phyloP scores from a whole-genome alignment of 2,329 filamentous ascomycete species.

The Colletotrichum tanaceti region DNA sequence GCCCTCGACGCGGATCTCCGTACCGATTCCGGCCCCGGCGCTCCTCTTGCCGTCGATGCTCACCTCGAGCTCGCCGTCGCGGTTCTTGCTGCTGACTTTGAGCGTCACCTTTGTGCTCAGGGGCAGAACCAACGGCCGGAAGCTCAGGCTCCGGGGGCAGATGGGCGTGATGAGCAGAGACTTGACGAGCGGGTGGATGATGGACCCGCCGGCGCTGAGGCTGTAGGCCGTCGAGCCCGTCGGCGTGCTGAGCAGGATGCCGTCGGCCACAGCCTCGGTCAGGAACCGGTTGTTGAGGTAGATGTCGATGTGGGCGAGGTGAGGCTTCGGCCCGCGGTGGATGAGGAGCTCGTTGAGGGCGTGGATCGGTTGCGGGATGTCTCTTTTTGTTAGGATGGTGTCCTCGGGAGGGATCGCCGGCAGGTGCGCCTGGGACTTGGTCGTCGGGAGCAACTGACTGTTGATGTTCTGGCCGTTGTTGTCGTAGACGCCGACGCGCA shows the following conservation, averaged over 20 bases:
- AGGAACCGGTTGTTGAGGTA: slow-evolving; percentile 89
- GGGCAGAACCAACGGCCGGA: slow-evolving; percentile 89
- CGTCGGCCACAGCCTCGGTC: slow-evolving; percentile 94
- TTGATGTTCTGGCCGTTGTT: slow-evolving; percentile 72
- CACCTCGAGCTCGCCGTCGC: slow-evolving; percentile 80
- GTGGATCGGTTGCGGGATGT: slow-evolving; percentile 59
- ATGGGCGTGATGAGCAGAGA: slow-evolving; percentile 93
- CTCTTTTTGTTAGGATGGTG: slow-evolving; percentile 29
- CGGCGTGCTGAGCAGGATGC: slow-evolving; percentile 92
- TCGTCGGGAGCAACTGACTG: slow-evolving; percentile 58
- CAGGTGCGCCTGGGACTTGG: slow-evolving; percentile 52
- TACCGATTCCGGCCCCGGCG: slow-evolving; percentile 75
- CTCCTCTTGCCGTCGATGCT: slow-evolving; percentile 81
- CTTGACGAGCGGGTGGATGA: slow-evolving; percentile 92
- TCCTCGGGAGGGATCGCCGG: slow-evolving; percentile 43
- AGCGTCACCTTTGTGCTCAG: slow-evolving; percentile 86
- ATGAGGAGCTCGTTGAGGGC: slow-evolving; percentile 97
- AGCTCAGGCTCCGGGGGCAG: slow-evolving; percentile 90
- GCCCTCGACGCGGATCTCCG: slow-evolving; percentile 89
- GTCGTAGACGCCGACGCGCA: slow-evolving; percentile 88
- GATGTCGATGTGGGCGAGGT: slow-evolving; percentile 91
- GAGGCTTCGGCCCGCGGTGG: slow-evolving; percentile 88
- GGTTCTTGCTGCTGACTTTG: slow-evolving; percentile 82
- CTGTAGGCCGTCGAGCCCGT: slow-evolving; percentile 97
- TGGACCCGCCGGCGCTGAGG: slow-evolving; percentile 90